Evolutionary conservation across 805 yeast genomes (phyloP).

Genomic region (Cyberlindnera saturnus): DNA sequence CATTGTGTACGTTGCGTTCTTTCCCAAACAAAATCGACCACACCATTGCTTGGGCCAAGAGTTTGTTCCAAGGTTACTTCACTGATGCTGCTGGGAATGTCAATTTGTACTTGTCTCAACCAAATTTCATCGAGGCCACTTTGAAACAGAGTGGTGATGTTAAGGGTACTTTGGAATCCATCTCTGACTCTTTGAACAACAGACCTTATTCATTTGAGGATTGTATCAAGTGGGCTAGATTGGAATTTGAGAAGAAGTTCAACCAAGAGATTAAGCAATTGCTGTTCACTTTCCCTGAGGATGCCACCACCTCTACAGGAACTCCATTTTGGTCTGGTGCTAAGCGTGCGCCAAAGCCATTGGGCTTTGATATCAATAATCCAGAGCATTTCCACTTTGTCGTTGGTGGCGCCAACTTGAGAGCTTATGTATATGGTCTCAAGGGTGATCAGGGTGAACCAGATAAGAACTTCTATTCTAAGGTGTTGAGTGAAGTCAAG

Average conservation of each 20-base stretch:
- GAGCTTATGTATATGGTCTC: constrained; percentile 86
- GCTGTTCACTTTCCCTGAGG: constrained; percentile 90
- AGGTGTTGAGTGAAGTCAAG: constrained; percentile 43
- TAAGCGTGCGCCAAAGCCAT: constrained; percentile 91
- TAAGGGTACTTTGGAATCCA: constrained; percentile 78
- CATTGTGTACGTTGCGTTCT: constrained; percentile 92
- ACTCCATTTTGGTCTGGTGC: constrained; percentile 98
- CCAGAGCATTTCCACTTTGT: constrained; percentile 77
- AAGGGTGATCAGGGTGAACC: constrained; percentile 62
- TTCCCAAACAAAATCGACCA: constrained; percentile 98
- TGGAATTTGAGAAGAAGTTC: constrained; percentile 80
- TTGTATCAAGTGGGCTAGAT: constrained; percentile 92
- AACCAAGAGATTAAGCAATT: constrained; percentile 84
- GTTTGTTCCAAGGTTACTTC: constrained; percentile 87
- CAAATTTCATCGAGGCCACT: constrained; percentile 86
- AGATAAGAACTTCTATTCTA: constrained; percentile 40
- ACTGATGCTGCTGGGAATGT: constrained; percentile 90
- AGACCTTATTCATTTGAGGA: constrained; percentile 91
- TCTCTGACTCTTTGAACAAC: constrained; percentile 63
- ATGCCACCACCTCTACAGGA: constrained; percentile 85
- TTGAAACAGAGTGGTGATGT: constrained; percentile 91
- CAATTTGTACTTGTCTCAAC: constrained; percentile 83
- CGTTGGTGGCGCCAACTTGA: constrained; percentile 83
- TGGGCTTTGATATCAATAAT: constrained; percentile 68
- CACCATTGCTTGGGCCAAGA: constrained; percentile 98